Conservation (phyloP, 495 filamentous ascomycete species). For the Penicillium parvum region DNA sequence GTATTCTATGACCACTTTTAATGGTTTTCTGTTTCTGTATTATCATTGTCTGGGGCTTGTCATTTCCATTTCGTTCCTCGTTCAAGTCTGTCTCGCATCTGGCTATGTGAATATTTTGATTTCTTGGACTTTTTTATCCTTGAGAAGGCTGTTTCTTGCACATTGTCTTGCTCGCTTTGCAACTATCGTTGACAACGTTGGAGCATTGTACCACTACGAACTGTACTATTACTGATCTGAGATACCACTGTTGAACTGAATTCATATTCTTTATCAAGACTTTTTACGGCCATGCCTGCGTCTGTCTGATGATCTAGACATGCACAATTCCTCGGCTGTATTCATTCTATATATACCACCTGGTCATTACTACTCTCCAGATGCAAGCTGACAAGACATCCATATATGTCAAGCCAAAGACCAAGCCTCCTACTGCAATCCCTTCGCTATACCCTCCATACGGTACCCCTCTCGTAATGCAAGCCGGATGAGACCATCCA, state of each 20-base stretch:
- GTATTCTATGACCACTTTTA: constrained; percentile 25
- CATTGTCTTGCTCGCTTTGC: constrained; percentile 8
- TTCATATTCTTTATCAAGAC: not conserved
- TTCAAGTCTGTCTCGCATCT: constrained; percentile 16
- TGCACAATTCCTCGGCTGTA: too few relatives aligned
- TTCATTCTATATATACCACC: too few relatives aligned
- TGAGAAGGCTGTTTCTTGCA: constrained; percentile 8
- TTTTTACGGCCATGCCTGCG: too few relatives aligned
- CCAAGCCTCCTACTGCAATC: too few relatives aligned
- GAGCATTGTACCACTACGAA: constrained; percentile 15
- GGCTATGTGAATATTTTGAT: constrained; percentile 24
- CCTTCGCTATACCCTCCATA: too few relatives aligned
- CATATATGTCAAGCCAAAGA: too few relatives aligned
- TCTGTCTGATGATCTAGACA: too few relatives aligned
- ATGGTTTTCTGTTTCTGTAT: too few relatives aligned
- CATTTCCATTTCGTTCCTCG: constrained; percentile 1
- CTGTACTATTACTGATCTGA: constrained; percentile 17
- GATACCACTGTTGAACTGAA: constrained; percentile 16
- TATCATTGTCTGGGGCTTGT: constrained; percentile 12
- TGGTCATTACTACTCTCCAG: too few relatives aligned
- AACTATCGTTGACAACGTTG: not conserved
- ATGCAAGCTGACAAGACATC: too few relatives aligned
- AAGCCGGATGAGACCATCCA: too few relatives aligned
- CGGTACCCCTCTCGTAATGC: too few relatives aligned
- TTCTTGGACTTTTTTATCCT: not conserved